Evolutionary conservation across 345 rosid species (phyloP).

Genomic region (Ricinus communis): DNA sequence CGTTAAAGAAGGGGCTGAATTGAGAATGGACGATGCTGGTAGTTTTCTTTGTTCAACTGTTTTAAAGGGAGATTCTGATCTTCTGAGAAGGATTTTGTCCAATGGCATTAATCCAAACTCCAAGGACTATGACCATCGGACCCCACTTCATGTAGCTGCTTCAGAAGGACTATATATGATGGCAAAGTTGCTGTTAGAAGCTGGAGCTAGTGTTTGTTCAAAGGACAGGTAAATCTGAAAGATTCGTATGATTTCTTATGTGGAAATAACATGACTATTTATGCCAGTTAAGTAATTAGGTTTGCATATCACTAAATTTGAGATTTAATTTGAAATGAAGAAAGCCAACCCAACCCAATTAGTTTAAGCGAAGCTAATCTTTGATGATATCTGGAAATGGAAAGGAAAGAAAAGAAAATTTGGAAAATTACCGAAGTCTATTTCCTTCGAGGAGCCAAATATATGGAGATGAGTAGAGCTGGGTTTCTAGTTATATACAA

Average conservation of each 20-base stretch:
- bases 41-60: conserved; percentile 66
- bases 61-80: conserved; percentile 71
- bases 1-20: conserved; percentile 61
- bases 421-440: too few relatives aligned
- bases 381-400: neutral
- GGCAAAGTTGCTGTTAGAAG: conserved; percentile 73
- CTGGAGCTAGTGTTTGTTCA: conserved; percentile 72
- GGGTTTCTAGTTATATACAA: neutral
- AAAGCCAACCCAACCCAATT: neutral
- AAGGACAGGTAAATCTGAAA: conserved; percentile 67
- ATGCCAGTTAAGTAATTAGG: neutral
- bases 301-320: neutral
- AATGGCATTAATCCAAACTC: conserved; percentile 79
- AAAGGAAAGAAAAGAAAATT: too few relatives aligned
- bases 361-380: neutral
- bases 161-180: conserved; percentile 78
- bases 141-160: conserved; percentile 90
- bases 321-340: neutral
- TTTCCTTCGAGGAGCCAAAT: neutral
- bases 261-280: neutral
- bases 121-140: conserved; percentile 81
- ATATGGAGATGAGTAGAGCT: neutral
- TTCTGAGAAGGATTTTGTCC: conserved; percentile 65
- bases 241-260: neutral
- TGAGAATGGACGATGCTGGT: conserved; percentile 72